Evolutionary conservation across 257 asterid species (phyloP).

Genomic region (Lycium ferocissimum): DNA sequence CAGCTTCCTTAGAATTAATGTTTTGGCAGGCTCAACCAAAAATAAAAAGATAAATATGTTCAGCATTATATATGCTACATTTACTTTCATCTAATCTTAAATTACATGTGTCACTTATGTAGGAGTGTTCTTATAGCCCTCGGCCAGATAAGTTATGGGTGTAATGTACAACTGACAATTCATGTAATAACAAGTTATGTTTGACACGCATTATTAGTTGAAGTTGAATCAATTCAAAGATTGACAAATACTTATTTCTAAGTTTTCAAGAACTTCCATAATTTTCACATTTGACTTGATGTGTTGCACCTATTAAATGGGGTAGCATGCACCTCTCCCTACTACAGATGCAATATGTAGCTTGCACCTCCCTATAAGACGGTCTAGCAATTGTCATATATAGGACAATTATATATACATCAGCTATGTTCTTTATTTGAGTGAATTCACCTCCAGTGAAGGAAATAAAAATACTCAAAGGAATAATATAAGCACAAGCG

Average conservation of each 20-base stretch:
- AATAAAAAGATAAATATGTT: background rate
- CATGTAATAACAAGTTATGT: too few species aligned
- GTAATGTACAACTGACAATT: background rate
- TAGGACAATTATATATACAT: background rate
- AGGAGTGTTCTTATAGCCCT: background rate
- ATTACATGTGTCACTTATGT: background rate
- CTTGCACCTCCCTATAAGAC: background rate
- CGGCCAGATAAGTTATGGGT: background rate
- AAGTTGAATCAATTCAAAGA: background rate
- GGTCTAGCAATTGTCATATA: background rate
- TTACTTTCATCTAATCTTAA: background rate
- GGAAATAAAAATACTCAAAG: too few species aligned
- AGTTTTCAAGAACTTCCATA: background rate
- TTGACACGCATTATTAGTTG: background rate
- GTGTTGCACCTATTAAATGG: background rate
- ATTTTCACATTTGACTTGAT: background rate
- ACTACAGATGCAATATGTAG: too few species aligned
- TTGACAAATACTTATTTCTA: background rate
- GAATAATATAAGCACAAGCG: too few species aligned
- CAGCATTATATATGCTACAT: background rate
- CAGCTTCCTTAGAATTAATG: slow-evolving; percentile 18
- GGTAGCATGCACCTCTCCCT: background rate
- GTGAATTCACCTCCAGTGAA: background rate
- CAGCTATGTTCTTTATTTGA: background rate
- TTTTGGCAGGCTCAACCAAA: background rate